phyloP scores from a whole-genome alignment of 1,139 yeast species.

The Debaryomyces coudertii region DNA sequence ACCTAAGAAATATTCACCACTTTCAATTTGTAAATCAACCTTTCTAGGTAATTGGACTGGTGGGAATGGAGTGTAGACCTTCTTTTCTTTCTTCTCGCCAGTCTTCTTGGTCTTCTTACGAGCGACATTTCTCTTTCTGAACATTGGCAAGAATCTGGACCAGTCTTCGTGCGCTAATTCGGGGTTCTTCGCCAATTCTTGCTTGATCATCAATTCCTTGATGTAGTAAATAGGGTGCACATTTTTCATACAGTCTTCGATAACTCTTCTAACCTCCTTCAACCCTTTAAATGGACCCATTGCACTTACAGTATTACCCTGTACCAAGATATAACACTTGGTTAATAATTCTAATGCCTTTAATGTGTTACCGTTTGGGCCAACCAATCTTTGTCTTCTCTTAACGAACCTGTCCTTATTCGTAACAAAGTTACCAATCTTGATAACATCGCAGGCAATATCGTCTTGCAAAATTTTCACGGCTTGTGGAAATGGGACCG shows the following conservation, averaged over 20 bases:
- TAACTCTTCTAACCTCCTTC: slow-evolving; percentile 89
- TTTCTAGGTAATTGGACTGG: slow-evolving; percentile 97
- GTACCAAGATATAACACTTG: slow-evolving; percentile 91
- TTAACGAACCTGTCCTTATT: slow-evolving; percentile 94
- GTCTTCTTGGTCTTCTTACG: slow-evolving; percentile 79
- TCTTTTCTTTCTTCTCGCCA: slow-evolving; percentile 60
- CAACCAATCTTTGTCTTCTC: slow-evolving; percentile 94
- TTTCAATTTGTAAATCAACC: slow-evolving; percentile 95
- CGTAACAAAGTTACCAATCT: slow-evolving; percentile 85
- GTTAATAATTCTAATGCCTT: slow-evolving; percentile 93
- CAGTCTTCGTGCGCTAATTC: slow-evolving; percentile 95
- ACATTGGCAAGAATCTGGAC: slow-evolving; percentile 95
- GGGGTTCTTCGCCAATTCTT: slow-evolving; percentile 92
- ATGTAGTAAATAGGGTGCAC: slow-evolving; percentile 96
- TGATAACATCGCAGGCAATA: slow-evolving; percentile 92
- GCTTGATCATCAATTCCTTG: slow-evolving; percentile 95
- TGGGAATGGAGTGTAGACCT: slow-evolving; percentile 97
- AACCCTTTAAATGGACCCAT: slow-evolving; percentile 97
- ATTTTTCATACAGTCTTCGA: slow-evolving; percentile 96
- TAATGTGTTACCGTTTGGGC: slow-evolving; percentile 95
- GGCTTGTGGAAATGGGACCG: slow-evolving; percentile 98
- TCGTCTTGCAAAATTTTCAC: slow-evolving; percentile 89
- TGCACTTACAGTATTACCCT: slow-evolving; percentile 95
- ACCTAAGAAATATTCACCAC: slow-evolving; percentile 96
- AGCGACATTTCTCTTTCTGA: slow-evolving; percentile 94